Percentiles rank a stretch among this genome's conserved stretches.
Evolutionary conservation across 306 rosid genomes (phyloP).

Genomic region (Casuarina glauca): DNA sequence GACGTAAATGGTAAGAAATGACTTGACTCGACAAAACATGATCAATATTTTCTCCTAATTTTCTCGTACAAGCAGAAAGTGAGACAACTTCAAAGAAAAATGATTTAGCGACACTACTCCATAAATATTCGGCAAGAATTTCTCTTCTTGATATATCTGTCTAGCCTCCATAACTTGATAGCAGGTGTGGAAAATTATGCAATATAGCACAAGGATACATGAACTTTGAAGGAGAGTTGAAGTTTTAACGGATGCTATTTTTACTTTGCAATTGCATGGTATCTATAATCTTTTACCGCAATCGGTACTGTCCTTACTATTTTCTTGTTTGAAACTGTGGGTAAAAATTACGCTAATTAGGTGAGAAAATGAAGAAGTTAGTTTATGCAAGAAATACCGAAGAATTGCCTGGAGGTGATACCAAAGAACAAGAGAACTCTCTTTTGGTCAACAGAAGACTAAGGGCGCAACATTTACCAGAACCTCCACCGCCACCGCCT

Average conservation of each 20-base stretch:
- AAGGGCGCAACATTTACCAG: too few relatives aligned
- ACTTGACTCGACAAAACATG: too few relatives aligned
- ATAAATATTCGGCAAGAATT: not conserved
- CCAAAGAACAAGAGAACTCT: too few relatives aligned
- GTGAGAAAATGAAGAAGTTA: not conserved
- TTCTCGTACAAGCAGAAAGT: too few relatives aligned
- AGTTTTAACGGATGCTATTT: not conserved
- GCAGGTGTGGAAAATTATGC: not conserved
- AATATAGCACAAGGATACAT: too few relatives aligned
- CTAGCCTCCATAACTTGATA: not conserved
- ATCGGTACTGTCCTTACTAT: not conserved
- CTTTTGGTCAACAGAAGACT: too few relatives aligned
- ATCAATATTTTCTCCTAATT: not conserved
- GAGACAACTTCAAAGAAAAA: not conserved
- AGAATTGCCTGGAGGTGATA: too few relatives aligned
- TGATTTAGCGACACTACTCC: not conserved
- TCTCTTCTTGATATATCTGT: not conserved
- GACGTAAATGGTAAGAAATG: too few relatives aligned
- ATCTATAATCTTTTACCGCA: not conserved
- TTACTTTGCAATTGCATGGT: not conserved
- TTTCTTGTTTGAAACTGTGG: not conserved
- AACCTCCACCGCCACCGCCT: not conserved
- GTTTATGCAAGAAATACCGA: not conserved
- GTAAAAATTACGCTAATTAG: not conserved
- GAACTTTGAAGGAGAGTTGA: not conserved